phyloP scores from a whole-genome alignment of 257 asterid species.

The Scutellaria baicalensis region DNA sequence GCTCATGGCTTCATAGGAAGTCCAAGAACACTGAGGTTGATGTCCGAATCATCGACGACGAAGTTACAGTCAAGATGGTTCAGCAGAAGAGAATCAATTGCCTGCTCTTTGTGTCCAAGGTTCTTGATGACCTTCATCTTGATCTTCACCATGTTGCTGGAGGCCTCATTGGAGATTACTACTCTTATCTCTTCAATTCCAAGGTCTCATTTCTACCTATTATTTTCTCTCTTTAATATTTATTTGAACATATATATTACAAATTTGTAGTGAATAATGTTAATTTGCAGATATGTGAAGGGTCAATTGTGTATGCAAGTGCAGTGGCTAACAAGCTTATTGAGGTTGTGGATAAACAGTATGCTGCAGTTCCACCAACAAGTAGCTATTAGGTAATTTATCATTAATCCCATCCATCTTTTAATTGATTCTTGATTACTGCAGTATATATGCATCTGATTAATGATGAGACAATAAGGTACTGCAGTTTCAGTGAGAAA shows the following conservation, averaged over 20 bases:
- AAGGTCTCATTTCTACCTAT: constrained; percentile 33
- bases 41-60: constrained; percentile 72
- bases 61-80: constrained; percentile 79
- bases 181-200: constrained; percentile 69
- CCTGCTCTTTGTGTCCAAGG: constrained; percentile 60
- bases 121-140: constrained; percentile 74
- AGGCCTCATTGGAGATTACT: constrained; percentile 82
- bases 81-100: constrained; percentile 81
- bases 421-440: background rate
- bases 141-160: constrained; percentile 91
- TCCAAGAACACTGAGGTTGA: constrained; percentile 75
- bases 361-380: constrained; percentile 51
- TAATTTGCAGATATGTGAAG: constrained; percentile 70
- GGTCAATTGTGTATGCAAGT: constrained; percentile 77
- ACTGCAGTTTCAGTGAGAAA: background rate
- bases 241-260: too few species aligned
- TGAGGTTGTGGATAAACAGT: constrained; percentile 70
- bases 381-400: constrained; percentile 42
- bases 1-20: constrained; percentile 87
- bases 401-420: background rate
- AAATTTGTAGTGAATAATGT: too few species aligned
- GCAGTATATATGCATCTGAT: too few species aligned
- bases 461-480: background rate
- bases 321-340: constrained; percentile 84
- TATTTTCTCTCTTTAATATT: background rate